Percentiles rank a stretch among this genome's conserved stretches.
Evolutionary conservation across 305 asterid species (phyloP).

Genomic region (Fraxinus sp.): DNA sequence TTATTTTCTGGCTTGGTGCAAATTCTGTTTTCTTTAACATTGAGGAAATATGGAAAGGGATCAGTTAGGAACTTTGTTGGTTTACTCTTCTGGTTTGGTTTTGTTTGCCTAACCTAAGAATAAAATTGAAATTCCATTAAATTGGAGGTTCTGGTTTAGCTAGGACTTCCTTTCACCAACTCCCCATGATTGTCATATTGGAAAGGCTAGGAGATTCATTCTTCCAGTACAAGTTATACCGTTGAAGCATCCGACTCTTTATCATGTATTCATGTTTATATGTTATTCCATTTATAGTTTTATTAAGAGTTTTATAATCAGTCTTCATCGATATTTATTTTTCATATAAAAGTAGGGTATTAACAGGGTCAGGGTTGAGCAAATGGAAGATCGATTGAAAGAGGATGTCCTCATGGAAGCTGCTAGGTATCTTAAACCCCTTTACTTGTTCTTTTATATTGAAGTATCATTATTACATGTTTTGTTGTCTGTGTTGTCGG

Average conservation of each 20-base stretch:
- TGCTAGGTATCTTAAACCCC: slow-evolving; percentile 54
- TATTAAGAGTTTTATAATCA: slow-evolving; percentile 19
- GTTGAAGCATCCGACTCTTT: background rate
- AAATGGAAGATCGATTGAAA: slow-evolving; percentile 98
- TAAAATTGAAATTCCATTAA: background rate
- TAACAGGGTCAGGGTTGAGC: slow-evolving; percentile 96
- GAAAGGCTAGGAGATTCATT: slow-evolving; percentile 19
- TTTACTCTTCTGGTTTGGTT: slow-evolving; percentile 4
- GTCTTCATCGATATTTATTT: slow-evolving; percentile 44
- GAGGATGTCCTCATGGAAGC: slow-evolving; percentile 90
- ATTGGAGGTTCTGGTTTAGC: slow-evolving; percentile 11
- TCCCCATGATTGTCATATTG: slow-evolving; percentile 22
- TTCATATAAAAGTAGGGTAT: slow-evolving; percentile 87
- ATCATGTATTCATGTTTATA: slow-evolving; percentile 23
- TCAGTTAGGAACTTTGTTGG: background rate
- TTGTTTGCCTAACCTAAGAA: background rate
- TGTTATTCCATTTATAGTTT: slow-evolving; percentile 21
- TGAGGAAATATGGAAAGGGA: slow-evolving; percentile 11
- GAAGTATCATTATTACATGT: slow-evolving; percentile 8
- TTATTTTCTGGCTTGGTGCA: slow-evolving; percentile 8
- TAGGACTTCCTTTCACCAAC: background rate
- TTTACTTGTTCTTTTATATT: slow-evolving; percentile 17
- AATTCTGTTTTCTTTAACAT: background rate
- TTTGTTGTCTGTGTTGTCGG: slow-evolving; percentile 22
- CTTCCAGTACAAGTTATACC: background rate